Conservation (phyloP, 345 rosid genomes). For the Brassica incana region DNA sequence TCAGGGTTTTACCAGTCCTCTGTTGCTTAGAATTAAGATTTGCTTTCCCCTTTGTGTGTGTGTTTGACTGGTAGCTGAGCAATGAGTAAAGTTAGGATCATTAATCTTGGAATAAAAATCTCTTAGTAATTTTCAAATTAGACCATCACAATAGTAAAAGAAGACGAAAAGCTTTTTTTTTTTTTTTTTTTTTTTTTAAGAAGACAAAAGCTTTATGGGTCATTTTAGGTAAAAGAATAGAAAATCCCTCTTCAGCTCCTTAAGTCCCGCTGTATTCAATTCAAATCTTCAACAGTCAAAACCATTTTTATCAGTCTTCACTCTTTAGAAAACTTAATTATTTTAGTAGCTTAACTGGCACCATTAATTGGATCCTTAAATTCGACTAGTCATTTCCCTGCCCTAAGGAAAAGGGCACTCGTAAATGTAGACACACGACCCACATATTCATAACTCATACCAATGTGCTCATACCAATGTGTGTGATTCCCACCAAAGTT, state of each 20-base stretch:
- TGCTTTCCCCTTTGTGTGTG: not conserved
- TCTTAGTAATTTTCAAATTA: not conserved
- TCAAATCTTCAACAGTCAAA: not conserved
- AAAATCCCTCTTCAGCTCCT: not conserved
- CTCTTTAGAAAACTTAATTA: not conserved
- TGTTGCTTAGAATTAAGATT: not conserved
- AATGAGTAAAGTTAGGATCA: not conserved
- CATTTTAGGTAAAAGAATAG: not conserved
- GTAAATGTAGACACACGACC: conserved; percentile 19
- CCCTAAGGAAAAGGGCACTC: conserved; percentile 20
- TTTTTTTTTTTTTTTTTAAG: not conserved
- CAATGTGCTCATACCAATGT: conserved; percentile 18
- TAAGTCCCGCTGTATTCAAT: not conserved
- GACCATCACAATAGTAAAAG: not conserved
- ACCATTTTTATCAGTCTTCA: not conserved
- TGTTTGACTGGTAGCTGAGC: not conserved
- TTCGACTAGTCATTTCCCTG: not conserved
- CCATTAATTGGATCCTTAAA: not conserved
- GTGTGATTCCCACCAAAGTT: conserved; percentile 3
- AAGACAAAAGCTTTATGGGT: not conserved
- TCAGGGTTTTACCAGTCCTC: not conserved
- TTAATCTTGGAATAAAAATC: not conserved
- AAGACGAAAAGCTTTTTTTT: not conserved
- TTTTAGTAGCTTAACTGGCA: not conserved
- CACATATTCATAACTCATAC: not conserved